Percentiles rank a stretch among this genome's conserved stretches.
phyloP scores from a whole-genome alignment of 2,329 filamentous ascomycete genomes.

The Aspergillus novofumigatus region DNA sequence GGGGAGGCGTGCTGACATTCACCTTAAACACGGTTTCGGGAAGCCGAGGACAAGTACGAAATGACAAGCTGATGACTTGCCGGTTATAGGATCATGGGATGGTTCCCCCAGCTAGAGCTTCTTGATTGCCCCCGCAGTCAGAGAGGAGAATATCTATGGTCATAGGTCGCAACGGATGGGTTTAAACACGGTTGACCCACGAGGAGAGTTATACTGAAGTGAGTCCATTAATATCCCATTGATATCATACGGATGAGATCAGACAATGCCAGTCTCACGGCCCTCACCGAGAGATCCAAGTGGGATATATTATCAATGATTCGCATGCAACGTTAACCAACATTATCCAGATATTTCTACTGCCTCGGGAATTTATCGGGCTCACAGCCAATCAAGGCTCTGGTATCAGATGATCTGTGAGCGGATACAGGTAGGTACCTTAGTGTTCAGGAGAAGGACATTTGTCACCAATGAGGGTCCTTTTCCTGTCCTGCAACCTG shows the following conservation, averaged over 20 bases:
- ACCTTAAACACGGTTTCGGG: background rate
- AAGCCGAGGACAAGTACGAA: background rate
- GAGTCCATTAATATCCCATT: background rate
- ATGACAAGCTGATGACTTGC: background rate
- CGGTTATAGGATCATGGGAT: background rate
- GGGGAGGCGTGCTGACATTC: too few species aligned
- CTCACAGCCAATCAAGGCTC: background rate
- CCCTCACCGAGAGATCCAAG: background rate
- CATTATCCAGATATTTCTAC: background rate
- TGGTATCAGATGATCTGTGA: background rate
- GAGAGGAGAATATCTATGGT: background rate
- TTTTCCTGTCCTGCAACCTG: background rate
- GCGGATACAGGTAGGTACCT: too few species aligned
- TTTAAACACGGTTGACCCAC: too few species aligned
- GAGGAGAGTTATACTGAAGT: background rate
- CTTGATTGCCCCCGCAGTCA: background rate
- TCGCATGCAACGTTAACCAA: background rate
- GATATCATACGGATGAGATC: background rate
- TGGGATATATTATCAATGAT: background rate
- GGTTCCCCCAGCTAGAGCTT: background rate
- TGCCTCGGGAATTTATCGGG: background rate
- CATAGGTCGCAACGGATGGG: background rate
- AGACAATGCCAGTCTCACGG: background rate
- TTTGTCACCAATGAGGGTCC: too few species aligned
- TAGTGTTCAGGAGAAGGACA: too few species aligned